phyloP scores from a whole-genome alignment of 1,284 basidiomycete genomes.

The Cryptococcus neoformans region DNA sequence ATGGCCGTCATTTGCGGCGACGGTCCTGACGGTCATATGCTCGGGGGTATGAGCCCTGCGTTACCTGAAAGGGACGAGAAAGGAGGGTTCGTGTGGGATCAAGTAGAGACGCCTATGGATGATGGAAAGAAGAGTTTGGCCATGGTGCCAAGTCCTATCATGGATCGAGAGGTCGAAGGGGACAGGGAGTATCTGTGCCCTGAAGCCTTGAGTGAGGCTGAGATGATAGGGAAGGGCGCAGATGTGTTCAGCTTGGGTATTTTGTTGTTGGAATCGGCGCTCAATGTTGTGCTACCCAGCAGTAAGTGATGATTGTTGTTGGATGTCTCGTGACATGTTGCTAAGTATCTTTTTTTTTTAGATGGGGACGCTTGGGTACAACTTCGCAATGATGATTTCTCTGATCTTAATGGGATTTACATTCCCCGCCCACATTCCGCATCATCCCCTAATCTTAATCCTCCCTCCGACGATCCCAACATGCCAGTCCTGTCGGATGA shows the following conservation, averaged over 20 bases:
- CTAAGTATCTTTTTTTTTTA: slow-evolving; percentile 4
- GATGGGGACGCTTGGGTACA: slow-evolving; percentile 81
- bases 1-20: slow-evolving; percentile 60
- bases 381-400: slow-evolving; percentile 86
- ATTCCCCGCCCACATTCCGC: slow-evolving; percentile 14
- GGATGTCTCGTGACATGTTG: slow-evolving; percentile 2
- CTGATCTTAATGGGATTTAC: slow-evolving; percentile 65
- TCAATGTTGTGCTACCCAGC: slow-evolving; percentile 92
- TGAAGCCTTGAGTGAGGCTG: slow-evolving; percentile 79
- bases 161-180: slow-evolving; percentile 65
- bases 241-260: slow-evolving; percentile 96
- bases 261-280: slow-evolving; percentile 87
- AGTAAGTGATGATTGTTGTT: slow-evolving; percentile 59
- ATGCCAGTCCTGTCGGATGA: slow-evolving; percentile 56
- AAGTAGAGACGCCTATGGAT: slow-evolving; percentile 14
- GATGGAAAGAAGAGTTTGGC: not conserved
- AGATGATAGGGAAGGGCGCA: slow-evolving; percentile 66
- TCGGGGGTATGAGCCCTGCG: slow-evolving; percentile 25
- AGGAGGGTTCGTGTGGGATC: slow-evolving; percentile 37
- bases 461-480: slow-evolving; percentile 3
- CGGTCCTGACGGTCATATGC: slow-evolving; percentile 41
- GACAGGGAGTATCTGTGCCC: slow-evolving; percentile 96
- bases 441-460: slow-evolving; percentile 1
- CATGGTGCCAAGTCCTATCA: slow-evolving; percentile 25
- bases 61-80: slow-evolving; percentile 56